Evolutionary conservation across 2,329 filamentous ascomycete species (phyloP).

Genomic region (Pseudogymnoascus pannorum): DNA sequence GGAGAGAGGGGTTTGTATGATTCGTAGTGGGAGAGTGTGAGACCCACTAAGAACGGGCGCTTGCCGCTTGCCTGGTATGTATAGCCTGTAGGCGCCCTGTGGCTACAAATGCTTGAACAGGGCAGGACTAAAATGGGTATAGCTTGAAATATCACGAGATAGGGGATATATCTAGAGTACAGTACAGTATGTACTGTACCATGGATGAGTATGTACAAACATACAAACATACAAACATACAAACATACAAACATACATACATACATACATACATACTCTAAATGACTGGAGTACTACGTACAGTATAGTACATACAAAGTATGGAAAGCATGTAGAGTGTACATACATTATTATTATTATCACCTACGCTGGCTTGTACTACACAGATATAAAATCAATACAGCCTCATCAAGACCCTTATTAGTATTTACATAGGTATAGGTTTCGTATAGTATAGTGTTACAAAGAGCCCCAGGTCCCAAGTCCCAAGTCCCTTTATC

Average conservation of each 20-base stretch:
- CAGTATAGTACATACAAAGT: too few relatives aligned
- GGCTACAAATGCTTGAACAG: not conserved
- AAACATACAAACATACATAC: too few relatives aligned
- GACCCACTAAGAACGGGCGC: slow-evolving; percentile 8
- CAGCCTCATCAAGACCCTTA: too few relatives aligned
- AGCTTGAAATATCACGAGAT: not conserved
- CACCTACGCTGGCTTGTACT: too few relatives aligned
- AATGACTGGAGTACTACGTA: too few relatives aligned
- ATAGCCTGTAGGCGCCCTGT: not conserved
- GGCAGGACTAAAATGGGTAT: not conserved
- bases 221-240: too few relatives aligned
- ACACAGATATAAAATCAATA: too few relatives aligned
- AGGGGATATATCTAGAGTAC: not conserved
- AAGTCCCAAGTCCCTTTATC: too few relatives aligned
- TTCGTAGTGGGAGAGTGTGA: not conserved
- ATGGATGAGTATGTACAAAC: not conserved
- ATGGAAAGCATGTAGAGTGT: too few relatives aligned
- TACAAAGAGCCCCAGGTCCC: too few relatives aligned
- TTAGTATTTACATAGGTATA: not conserved
- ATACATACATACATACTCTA: too few relatives aligned
- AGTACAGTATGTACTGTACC: not conserved
- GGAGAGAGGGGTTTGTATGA: not conserved
- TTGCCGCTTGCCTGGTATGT: not conserved
- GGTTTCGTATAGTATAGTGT: not conserved
- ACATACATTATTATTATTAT: too few relatives aligned